Conservation (phyloP, 768 basidiomycete species). For the Amanita exitialis region DNA sequence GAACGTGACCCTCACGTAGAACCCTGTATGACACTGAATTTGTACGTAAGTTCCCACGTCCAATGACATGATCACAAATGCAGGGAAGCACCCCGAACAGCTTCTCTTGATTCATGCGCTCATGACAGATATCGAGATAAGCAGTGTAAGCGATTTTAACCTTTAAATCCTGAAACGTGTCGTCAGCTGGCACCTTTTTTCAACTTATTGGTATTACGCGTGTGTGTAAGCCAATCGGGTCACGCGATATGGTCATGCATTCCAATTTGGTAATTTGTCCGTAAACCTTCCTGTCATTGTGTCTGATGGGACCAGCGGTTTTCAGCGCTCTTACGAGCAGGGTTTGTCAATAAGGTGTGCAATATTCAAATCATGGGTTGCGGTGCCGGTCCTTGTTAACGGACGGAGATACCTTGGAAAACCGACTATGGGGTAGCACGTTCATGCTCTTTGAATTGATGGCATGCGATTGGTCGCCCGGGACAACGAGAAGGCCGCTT, state of each 20-base stretch:
- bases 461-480: neutral
- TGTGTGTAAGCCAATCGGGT: slow-evolving; percentile 1
- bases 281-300: neutral
- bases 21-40: slow-evolving; percentile 1
- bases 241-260: slow-evolving; percentile 4
- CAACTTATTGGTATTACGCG: neutral
- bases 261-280: neutral
- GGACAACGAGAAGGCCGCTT: neutral
- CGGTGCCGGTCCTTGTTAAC: neutral
- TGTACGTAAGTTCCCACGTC: slow-evolving; percentile 6
- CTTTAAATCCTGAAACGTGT: slow-evolving; percentile 3
- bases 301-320: neutral
- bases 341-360: neutral
- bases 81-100: neutral
- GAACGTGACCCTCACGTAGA: slow-evolving; percentile 1
- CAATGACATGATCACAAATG: slow-evolving; percentile 3
- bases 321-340: neutral
- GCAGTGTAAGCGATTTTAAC: neutral
- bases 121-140: slow-evolving; percentile 6
- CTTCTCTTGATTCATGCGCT: neutral
- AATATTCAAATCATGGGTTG: no score
- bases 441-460: neutral
- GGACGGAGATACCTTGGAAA: neutral
- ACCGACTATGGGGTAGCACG: neutral
- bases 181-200: neutral